Conservation (phyloP, 495 filamentous ascomycete genomes). For the Hypoxylon perforatum region DNA sequence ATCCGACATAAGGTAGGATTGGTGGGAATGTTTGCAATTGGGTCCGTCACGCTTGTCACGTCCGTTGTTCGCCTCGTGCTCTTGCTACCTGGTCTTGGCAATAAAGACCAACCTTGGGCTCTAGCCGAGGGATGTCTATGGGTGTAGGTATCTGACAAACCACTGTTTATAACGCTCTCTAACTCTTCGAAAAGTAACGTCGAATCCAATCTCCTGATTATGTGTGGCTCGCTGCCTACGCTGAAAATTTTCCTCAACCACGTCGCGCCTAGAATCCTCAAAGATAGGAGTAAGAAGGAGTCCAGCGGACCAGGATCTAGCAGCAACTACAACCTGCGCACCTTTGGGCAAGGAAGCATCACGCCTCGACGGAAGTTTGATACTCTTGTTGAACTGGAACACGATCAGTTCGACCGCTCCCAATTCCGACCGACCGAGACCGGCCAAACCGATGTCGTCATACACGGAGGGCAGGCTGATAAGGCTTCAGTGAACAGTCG, state of each 20-base stretch:
- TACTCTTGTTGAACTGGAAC: background rate
- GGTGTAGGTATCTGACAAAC: slow-evolving; percentile 19
- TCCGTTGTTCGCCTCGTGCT: slow-evolving; percentile 24
- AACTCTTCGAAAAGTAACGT: slow-evolving; percentile 9
- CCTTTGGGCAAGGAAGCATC: background rate
- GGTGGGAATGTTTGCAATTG: slow-evolving; percentile 10
- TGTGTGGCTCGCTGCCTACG: slow-evolving; percentile 25
- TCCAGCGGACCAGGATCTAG: background rate
- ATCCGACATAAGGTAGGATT: slow-evolving; percentile 24
- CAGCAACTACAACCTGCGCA: slow-evolving; percentile 6
- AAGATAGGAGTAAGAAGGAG: slow-evolving; percentile 1
- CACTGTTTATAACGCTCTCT: background rate
- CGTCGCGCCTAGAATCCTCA: slow-evolving; percentile 4
- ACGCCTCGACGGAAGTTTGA: slow-evolving; percentile 1
- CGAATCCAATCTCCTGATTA: slow-evolving; percentile 28
- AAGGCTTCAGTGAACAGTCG: background rate
- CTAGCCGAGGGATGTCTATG: slow-evolving; percentile 21
- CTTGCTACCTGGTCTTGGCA: slow-evolving; percentile 10
- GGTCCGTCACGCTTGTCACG: slow-evolving; percentile 17
- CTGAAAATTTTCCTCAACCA: slow-evolving; percentile 21
- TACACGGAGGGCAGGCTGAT: slow-evolving; percentile 6
- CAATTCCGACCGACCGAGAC: background rate
- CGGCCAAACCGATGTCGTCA: background rate
- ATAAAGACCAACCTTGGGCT: slow-evolving; percentile 25
- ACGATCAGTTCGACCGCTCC: slow-evolving; percentile 2